Percentiles rank a stretch among this genome's conserved stretches.
These are phyloP conservation scores for Stachybotrys chlorohalonatus DNA, from an alignment of 2,329 filamentous ascomycete species.

Conservation along the genomic window DNA sequence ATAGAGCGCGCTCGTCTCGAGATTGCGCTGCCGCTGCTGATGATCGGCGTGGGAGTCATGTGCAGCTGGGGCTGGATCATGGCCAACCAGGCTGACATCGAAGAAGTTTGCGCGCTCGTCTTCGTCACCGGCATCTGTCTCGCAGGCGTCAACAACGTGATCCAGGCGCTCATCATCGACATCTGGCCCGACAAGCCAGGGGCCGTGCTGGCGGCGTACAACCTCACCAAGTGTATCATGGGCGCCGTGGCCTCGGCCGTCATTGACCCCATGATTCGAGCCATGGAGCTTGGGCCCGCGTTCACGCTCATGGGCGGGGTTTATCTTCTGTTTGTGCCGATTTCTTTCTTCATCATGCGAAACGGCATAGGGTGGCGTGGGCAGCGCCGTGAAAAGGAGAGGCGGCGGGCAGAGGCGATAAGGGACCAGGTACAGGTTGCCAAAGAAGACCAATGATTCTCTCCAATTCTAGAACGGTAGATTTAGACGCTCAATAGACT, in stretches of 20 bases:
- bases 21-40: constrained; percentile 33
- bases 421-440: no score
- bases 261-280: constrained; percentile 1
- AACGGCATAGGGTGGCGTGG: not conserved
- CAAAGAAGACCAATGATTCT: no score
- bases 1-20: constrained; percentile 34
- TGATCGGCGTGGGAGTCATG: constrained; percentile 6
- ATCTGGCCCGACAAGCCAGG: not conserved
- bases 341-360: not conserved
- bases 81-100: not conserved
- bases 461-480: no score
- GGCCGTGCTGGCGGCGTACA: not conserved
- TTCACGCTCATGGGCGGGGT: not conserved
- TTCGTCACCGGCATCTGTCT: not conserved
- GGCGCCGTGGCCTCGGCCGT: constrained; percentile 7
- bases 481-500: no score
- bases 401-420: not conserved
- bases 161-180: not conserved
- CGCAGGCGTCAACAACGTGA: not conserved
- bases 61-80: not conserved
- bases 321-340: not conserved
- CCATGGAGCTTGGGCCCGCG: not conserved
- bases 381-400: not conserved
- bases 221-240: not conserved
- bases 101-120: not conserved